Evolutionary conservation across 1,284 basidiomycete genomes (phyloP).

Genomic region (Marasmius fiardii): DNA sequence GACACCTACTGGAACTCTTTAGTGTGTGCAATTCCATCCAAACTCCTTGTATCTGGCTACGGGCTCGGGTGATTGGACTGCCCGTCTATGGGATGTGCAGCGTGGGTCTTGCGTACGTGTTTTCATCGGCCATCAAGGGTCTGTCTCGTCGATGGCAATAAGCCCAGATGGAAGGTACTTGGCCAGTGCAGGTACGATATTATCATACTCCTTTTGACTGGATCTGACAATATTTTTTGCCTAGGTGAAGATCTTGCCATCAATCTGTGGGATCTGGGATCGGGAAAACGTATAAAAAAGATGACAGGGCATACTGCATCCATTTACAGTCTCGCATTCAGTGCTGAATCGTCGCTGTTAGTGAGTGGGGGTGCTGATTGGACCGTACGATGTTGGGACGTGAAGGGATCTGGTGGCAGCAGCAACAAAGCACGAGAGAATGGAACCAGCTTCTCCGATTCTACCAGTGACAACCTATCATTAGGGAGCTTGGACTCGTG

Average conservation of each 20-base stretch:
- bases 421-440: slow-evolving; percentile 53
- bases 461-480: slow-evolving; percentile 34
- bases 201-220: slow-evolving; percentile 2
- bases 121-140: slow-evolving; percentile 93
- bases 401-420: slow-evolving; percentile 75
- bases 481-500: slow-evolving; percentile 64
- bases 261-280: slow-evolving; percentile 95
- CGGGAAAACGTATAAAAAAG: slow-evolving; percentile 91
- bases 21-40: slow-evolving; percentile 97
- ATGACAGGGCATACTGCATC: slow-evolving; percentile 93
- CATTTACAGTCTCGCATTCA: slow-evolving; percentile 90
- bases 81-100: slow-evolving; percentile 98
- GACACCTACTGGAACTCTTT: slow-evolving; percentile 15
- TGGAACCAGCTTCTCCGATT: slow-evolving; percentile 36
- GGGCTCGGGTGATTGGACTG: slow-evolving; percentile 94
- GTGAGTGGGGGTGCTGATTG: slow-evolving; percentile 91
- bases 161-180: slow-evolving; percentile 94
- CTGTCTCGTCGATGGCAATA: slow-evolving; percentile 85
- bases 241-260: slow-evolving; percentile 89
- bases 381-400: slow-evolving; percentile 97
- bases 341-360: slow-evolving; percentile 86
- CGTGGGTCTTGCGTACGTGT: slow-evolving; percentile 91
- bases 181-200: slow-evolving; percentile 78
- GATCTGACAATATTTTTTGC: slow-evolving; percentile 7
- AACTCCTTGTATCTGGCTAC: slow-evolving; percentile 98